These are phyloP conservation scores for Microsporum ferrugineum DNA, from an alignment of 2,329 filamentous ascomycete species.

Conservation along the genomic window DNA sequence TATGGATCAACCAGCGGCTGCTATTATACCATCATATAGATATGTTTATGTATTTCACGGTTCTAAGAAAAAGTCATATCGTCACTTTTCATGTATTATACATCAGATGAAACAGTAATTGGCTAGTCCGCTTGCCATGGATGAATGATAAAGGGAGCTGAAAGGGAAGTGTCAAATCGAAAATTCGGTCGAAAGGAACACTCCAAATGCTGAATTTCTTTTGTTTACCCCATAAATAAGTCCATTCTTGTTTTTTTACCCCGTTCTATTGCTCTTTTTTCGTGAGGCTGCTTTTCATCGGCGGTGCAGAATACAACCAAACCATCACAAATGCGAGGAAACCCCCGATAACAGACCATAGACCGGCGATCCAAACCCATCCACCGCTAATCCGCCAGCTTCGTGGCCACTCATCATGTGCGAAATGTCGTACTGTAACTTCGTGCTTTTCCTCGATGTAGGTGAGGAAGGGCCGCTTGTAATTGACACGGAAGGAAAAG, in stretches of 20 bases:
- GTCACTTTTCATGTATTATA: slow-evolving; percentile 1
- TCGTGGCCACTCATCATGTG: slow-evolving; percentile 90
- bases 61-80: background rate
- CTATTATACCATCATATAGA: background rate
- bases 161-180: background rate
- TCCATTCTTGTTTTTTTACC: background rate
- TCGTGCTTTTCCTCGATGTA: slow-evolving; percentile 88
- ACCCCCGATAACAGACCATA: slow-evolving; percentile 69
- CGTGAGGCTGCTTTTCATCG: slow-evolving; percentile 9
- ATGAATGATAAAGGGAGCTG: background rate
- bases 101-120: background rate
- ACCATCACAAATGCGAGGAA: slow-evolving; percentile 76
- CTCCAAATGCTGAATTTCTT: background rate
- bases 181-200: background rate
- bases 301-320: slow-evolving; percentile 69
- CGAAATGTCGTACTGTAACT: slow-evolving; percentile 89
- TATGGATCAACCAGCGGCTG: background rate
- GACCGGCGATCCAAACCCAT: slow-evolving; percentile 88
- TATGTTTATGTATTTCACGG: background rate
- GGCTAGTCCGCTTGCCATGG: background rate
- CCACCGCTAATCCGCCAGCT: slow-evolving; percentile 82
- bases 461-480: slow-evolving; percentile 86
- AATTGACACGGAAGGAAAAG: slow-evolving; percentile 96
- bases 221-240: background rate
- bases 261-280: slow-evolving; percentile 12